Evolutionary conservation across 768 basidiomycete genomes (phyloP), one percentile per base, ranked within the genome.

Genomic region (Rubroboletus satanas): DNA sequence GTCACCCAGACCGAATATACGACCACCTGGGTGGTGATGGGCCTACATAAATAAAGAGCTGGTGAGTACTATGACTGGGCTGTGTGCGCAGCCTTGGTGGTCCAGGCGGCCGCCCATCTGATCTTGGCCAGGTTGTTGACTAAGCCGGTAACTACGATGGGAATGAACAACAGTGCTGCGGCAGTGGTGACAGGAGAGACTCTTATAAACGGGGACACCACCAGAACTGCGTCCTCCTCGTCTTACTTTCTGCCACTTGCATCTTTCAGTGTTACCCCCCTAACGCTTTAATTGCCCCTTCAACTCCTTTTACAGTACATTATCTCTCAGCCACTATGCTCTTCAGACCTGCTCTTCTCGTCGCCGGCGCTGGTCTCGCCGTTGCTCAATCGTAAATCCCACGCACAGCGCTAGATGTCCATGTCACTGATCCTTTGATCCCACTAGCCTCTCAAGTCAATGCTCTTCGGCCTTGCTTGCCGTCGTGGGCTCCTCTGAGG

Each of bases 381-480:
- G 61, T 72, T 54, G 81, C 81, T 42, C 77, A 78, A 64, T 73
- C 74, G 78, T 79, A 63, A 62, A 75, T 71, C 36, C 12, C 39
- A 12, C 18, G n/a, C 55, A 26, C 36, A 23, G 17, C 1, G 37
- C 56, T 4, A 41, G 28, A 15, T 51, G 10, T 41, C 5, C 15
- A 36, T 26, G 18, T 3, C 45, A 31, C 41, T 61, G 18, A 55
- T 50, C 14, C 11, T 45, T 31, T 18, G 6, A 10, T 31, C 26
- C 45, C 23, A 38, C 28, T 3, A 51, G 57, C 45, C n/a, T 60
- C 51, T 59, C 63, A 0, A 58, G 71, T 1, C 61, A 69, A 52
- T 90, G 88, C 67, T 69, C 75, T 52, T 54, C 63, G 21, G 71
- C 83, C 12, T 60, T 90, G 32, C 59, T 75, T 11, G 55, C 60